Percentiles rank a stretch among this genome's conserved stretches.
Conservation (phyloP, 2,329 filamentous ascomycete species). For the Ophidiomyces ophidiicola region DNA sequence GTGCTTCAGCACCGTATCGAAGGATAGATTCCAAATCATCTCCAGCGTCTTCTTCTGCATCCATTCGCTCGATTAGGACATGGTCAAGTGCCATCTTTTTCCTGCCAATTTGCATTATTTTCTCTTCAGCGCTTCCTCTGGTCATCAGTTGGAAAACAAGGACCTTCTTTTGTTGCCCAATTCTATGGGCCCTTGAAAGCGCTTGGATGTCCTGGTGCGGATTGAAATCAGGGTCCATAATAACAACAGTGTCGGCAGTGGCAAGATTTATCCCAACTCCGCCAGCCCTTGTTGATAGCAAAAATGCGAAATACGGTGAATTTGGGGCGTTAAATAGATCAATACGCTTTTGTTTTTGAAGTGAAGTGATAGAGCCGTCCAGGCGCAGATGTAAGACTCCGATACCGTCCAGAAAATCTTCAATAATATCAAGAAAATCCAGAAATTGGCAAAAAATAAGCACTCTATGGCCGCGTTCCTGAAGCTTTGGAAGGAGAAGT, state of each 20-base stretch:
- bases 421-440: constrained; percentile 70
- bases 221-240: constrained; percentile 93
- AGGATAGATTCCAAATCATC: constrained; percentile 79
- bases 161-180: constrained; percentile 92
- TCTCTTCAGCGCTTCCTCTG: constrained; percentile 77
- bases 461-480: constrained; percentile 75
- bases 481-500: constrained; percentile 74
- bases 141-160: constrained; percentile 93
- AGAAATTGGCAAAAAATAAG: constrained; percentile 95
- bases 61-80: constrained; percentile 84
- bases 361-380: constrained; percentile 66
- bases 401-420: constrained; percentile 76
- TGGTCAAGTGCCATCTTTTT: constrained; percentile 96
- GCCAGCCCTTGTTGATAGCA: constrained; percentile 85
- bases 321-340: constrained; percentile 82
- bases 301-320: constrained; percentile 74
- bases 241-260: constrained; percentile 94
- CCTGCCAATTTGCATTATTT: constrained; percentile 88
- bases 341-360: constrained; percentile 89
- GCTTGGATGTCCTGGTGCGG: constrained; percentile 97
- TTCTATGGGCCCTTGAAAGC: constrained; percentile 83
- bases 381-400: constrained; percentile 64
- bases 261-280: constrained; percentile 96
- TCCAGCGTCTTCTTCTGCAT: constrained; percentile 56
- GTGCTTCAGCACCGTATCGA: constrained; percentile 69